Evolutionary conservation across 192 early-diverging fungal species (phyloP).

Genomic region (Entomortierella lignicola): DNA sequence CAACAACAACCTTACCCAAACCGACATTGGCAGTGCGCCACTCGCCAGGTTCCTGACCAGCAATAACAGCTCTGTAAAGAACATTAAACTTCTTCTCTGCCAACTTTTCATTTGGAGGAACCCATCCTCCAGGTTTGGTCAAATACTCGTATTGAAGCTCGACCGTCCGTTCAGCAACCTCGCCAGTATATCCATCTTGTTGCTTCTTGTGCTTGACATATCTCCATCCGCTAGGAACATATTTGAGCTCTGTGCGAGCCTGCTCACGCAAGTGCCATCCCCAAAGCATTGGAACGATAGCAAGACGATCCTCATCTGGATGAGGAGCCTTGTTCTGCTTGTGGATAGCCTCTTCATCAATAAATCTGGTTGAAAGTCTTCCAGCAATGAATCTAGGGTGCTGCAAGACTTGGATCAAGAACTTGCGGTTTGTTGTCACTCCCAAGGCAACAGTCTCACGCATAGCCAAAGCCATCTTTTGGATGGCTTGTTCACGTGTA

Average conservation of each 20-base stretch:
- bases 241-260: constrained; percentile 55
- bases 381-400: constrained; percentile 61
- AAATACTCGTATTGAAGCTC: constrained; percentile 60
- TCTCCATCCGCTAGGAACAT: constrained; percentile 62
- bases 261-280: constrained; percentile 60
- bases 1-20: constrained; percentile 47
- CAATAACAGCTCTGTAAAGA: constrained; percentile 31
- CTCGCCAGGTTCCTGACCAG: constrained; percentile 31
- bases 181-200: constrained; percentile 43
- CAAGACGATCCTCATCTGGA: constrained; percentile 45
- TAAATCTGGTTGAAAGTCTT: constrained; percentile 62
- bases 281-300: constrained; percentile 61
- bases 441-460: constrained; percentile 64
- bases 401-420: constrained; percentile 62
- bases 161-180: constrained; percentile 45
- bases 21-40: constrained; percentile 47
- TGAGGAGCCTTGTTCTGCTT: constrained; percentile 30
- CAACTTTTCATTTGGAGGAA: constrained; percentile 48
- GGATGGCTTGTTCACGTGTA: constrained; percentile 65
- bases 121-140: constrained; percentile 43
- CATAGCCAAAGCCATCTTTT: constrained; percentile 53
- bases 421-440: constrained; percentile 68
- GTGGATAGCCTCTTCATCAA: constrained; percentile 51
- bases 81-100: constrained; percentile 55
- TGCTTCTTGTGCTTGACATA: constrained; percentile 61